These are phyloP conservation scores for Debaryomyces castellii DNA, from an alignment of 805 yeast species.

Conservation along the genomic window DNA sequence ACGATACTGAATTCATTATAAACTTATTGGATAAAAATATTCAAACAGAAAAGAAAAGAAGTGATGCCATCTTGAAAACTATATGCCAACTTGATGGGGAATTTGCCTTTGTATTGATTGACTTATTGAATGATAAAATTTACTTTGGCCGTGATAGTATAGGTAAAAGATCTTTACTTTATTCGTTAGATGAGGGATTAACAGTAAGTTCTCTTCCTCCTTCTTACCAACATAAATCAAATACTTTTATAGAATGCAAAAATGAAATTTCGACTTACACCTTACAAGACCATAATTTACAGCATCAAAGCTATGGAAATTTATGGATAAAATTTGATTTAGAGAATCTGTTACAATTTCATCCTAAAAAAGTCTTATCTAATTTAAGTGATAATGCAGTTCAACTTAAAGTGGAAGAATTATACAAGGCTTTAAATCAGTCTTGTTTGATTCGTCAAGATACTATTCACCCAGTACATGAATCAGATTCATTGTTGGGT, in stretches of 20 bases:
- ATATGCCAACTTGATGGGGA: conserved; percentile 68
- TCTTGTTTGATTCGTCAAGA: conserved; percentile 53
- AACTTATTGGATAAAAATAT: conserved; percentile 27
- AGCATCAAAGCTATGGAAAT: not conserved
- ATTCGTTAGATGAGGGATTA: conserved; percentile 33
- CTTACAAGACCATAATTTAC: conserved; percentile 8
- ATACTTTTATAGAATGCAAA: conserved; percentile 51
- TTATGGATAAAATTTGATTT: not conserved
- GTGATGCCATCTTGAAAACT: conserved; percentile 38
- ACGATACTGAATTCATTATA: conserved; percentile 64
- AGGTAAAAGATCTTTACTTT: conserved; percentile 79
- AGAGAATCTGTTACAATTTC: not conserved
- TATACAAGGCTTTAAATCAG: conserved; percentile 24
- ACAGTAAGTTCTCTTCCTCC: conserved; percentile 38
- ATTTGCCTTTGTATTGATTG: conserved; percentile 65
- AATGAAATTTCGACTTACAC: conserved; percentile 51
- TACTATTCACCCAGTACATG: conserved; percentile 56
- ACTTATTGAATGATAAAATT: conserved; percentile 35
- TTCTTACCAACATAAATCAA: not conserved
- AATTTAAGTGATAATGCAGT: not conserved
- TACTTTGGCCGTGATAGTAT: conserved; percentile 83
- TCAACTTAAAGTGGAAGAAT: not conserved
- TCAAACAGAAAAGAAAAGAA: conserved; percentile 4
- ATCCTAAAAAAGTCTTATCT: not conserved
- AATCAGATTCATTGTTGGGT: conserved; percentile 40